Conservation (phyloP, 257 asterid species). For the Capsicum rhomboideum region DNA sequence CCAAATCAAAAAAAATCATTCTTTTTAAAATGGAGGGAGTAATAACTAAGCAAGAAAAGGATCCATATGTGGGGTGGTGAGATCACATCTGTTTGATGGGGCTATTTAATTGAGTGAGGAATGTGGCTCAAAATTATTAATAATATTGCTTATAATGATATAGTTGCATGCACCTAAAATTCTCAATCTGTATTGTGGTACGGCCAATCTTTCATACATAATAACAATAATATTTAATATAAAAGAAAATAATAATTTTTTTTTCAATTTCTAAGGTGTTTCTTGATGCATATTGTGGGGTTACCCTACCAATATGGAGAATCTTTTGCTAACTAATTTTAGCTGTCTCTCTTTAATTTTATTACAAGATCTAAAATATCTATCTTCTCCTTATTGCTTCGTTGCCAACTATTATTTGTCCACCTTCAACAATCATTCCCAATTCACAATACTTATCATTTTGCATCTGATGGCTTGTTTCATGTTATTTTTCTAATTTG, state of each 20-base stretch:
- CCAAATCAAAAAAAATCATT: too few relatives aligned
- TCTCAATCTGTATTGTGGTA: background rate
- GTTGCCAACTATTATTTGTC: background rate
- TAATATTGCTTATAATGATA: background rate
- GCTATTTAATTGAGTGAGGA: background rate
- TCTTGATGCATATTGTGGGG: background rate
- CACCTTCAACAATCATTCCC: background rate
- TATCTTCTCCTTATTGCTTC: background rate
- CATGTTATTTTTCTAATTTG: background rate
- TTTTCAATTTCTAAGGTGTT: background rate
- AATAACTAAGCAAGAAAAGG: background rate
- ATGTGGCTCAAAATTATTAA: background rate
- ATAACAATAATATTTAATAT: background rate
- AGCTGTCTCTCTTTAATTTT: conserved; percentile 6
- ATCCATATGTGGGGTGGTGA: background rate
- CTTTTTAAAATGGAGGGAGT: background rate
- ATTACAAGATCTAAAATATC: background rate
- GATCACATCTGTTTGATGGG: background rate
- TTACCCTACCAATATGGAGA: conserved; percentile 3
- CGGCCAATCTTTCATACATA: background rate
- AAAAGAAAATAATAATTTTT: background rate
- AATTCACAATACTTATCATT: background rate
- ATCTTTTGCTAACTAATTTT: conserved; percentile 3
- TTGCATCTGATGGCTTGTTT: background rate
- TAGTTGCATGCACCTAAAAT: background rate